Evolutionary conservation across 192 early-diverging fungal genomes (phyloP), one percentile per base, ranked within the genome.

Genomic region (Entomortierella beljakovae): DNA sequence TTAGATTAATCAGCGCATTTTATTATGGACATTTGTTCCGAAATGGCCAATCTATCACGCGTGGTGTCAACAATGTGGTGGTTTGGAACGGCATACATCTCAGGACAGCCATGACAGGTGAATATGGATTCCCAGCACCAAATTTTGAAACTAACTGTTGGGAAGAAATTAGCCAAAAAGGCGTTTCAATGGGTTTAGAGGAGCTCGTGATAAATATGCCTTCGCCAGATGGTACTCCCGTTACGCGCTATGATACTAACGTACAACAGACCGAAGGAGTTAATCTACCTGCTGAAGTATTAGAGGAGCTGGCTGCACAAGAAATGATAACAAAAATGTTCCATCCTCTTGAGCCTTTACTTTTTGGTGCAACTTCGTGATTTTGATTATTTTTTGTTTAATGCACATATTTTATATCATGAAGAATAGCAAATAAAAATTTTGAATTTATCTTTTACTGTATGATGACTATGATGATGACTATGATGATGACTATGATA

Each of bases 81-180:
- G 49, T 61, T 6, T 83, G 81, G 81, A 83, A 83, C 32, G 81
- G 81, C 0, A 66, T 83, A 11, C 81, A 83, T 66, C 37, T 80
- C 15, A 58, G 76, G 8, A 83, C 81, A 0, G 13, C 42, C 2
- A 64, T 80, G 54, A 65, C 61, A 52, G 81, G 81, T 6, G 35
- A 32, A 2, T 74, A 57, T 63, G 81, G 81, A n/a, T 83, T 70
- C 40, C 81, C 81, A 5, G 81, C 75, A 13, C 61, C 70, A 5
- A 57, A 68, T 8, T 83, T 64, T 57, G 81, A 83, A 37, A 43
- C 4, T 10, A 64, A 57, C 31, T 79, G 75, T 15, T 79, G 75
- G 75, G n/a, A 65, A 3, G 75, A 79, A 57, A 70, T 79, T 29
- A 65, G 65, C 48, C 61, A 60, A 25, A 79, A 79, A 28, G 68